Base-by-base conservation (phyloP, 768 basidiomycete genomes). In the Russula virescens region DNA sequence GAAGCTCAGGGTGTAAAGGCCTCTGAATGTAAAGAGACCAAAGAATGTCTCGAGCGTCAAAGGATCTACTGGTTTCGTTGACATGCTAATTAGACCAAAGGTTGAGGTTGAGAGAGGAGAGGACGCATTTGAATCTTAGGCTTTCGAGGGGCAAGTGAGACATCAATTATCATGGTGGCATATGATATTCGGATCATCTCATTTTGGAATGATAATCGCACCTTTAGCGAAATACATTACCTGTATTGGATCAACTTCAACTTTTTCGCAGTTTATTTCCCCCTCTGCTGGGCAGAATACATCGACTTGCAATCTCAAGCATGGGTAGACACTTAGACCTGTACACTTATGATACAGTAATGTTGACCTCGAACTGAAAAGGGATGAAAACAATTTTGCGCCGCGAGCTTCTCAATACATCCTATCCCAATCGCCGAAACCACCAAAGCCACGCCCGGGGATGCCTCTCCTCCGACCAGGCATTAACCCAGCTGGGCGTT, bases 1-100 rank as follows among this genome's bases (percentile, higher is more conserved):
- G 74, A 83, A 87, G n/a, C 76, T 80, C 28, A 86, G 63, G 28
- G 82, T 70, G 65, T 87, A 86, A 5, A 80, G 52, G 19, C 79
- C 78, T 45, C 64, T 65, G 7, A 69, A 58, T 46, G 61, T 71
- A 58, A 74, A 61, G n/a, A 73, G 59, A 31, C 56, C 61, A 13
- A 67, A 16, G 28, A 72, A 43, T 16, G 66, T 65, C 4, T 34
- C 38, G 26, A 62, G 65, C 11, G 68, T 64, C 38, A 66, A 47
- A 21, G 45, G 64, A 43, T 72, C 57, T 11, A 60, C 56, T 35
- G 65, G 57, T 18, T 64, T 58, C 18, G 66, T 52, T 25, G 71
- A 60, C 69, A 69, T 69, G 55, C 34, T 58, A 21, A 46, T 18
- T 23, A 3, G 38, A 13, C 40, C 25, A 19, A 48, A 14, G 38